Conservation (phyloP, 2,329 filamentous ascomycete genomes). For the Ciborinia camelliae region DNA sequence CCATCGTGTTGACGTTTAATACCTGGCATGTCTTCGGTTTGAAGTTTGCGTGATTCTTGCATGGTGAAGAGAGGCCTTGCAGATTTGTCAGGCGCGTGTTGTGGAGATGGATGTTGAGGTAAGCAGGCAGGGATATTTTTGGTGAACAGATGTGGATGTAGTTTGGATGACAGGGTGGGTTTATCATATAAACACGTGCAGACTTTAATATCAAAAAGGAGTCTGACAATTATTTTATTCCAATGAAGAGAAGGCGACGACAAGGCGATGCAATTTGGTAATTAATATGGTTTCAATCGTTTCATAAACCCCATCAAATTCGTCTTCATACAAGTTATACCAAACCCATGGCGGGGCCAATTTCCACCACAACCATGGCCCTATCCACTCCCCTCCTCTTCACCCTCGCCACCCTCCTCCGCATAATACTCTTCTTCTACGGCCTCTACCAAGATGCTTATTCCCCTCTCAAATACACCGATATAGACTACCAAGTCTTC, state of each 20-base stretch:
- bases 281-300: background rate
- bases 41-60: background rate
- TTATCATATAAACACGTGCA: slow-evolving; percentile 9
- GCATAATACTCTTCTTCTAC: slow-evolving; percentile 74
- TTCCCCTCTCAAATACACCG: slow-evolving; percentile 93
- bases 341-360: background rate
- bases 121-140: background rate
- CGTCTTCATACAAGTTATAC: background rate
- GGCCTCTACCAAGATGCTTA: slow-evolving; percentile 89
- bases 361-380: background rate
- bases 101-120: slow-evolving; percentile 4
- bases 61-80: background rate
- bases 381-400: slow-evolving; percentile 49
- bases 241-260: background rate
- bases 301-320: background rate
- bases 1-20: slow-evolving; percentile 20
- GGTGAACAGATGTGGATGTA: background rate
- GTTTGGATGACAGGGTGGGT: background rate
- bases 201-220: background rate
- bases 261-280: background rate
- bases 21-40: slow-evolving; percentile 12
- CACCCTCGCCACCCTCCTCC: slow-evolving; percentile 58
- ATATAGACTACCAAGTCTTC: slow-evolving; percentile 98
- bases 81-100: slow-evolving; percentile 13
- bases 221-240: too few species aligned